A percentile compares a stretch with the other conserved stretches of the same genome.
phyloP scores from a whole-genome alignment of 306 rosid species.

The Prinsepia uniflora region DNA sequence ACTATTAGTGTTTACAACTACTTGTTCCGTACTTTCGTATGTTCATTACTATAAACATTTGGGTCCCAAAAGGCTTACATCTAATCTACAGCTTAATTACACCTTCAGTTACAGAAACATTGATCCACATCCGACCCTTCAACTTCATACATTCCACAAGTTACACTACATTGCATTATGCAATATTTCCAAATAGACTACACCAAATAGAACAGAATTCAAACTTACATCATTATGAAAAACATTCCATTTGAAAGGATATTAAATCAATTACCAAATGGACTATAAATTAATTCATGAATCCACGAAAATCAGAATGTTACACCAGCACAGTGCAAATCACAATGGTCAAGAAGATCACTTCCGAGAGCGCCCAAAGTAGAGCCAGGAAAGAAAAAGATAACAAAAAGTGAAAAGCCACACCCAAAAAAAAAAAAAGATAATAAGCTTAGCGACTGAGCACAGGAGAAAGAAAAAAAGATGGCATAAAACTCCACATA shows the following conservation, averaged over 20 bases:
- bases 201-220: neutral
- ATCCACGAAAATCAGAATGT: neutral
- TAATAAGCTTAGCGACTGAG: neutral
- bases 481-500: conserved; percentile 10
- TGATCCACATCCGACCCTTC: neutral
- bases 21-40: neutral
- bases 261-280: neutral
- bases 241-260: neutral
- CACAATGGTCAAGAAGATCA: too few species aligned
- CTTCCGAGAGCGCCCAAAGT: neutral
- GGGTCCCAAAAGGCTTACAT: neutral
- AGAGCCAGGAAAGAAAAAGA: neutral
- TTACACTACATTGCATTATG: neutral
- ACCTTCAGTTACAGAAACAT: neutral
- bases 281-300: neutral
- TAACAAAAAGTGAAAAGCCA: too few species aligned
- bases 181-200: neutral
- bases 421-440: neutral
- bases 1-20: neutral
- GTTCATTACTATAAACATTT: neutral
- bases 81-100: neutral
- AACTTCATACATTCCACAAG: neutral
- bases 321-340: neutral
- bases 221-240: neutral
- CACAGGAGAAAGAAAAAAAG: neutral